phyloP scores from a whole-genome alignment of 2,329 filamentous ascomycete genomes.

The Xylariaceae sp. region DNA sequence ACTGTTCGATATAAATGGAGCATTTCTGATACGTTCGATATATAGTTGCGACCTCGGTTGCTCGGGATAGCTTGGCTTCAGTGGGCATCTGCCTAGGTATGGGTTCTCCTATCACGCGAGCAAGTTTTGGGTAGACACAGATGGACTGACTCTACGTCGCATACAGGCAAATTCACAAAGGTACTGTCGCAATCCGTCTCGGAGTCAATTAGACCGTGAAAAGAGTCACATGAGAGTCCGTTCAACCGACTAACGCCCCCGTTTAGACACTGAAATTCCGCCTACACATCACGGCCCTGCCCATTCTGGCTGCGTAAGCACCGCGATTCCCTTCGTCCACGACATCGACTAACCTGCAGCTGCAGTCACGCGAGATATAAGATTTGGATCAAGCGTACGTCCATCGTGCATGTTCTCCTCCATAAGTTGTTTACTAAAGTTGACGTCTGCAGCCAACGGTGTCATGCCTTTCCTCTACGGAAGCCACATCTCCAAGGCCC shows the following conservation, averaged over 20 bases:
- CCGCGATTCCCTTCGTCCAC: background rate
- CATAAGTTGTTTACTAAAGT: conserved; percentile 8
- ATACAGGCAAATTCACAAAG: conserved; percentile 86
- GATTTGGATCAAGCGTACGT: conserved; percentile 78
- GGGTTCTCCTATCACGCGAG: conserved; percentile 9
- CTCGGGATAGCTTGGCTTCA: conserved; percentile 74
- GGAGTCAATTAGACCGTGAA: background rate
- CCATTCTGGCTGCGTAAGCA: conserved; percentile 68
- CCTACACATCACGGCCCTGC: conserved; percentile 82
- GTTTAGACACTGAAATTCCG: conserved; percentile 77
- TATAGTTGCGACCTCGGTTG: conserved; percentile 70
- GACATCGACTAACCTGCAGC: conserved; percentile 56
- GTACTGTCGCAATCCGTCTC: conserved; percentile 1
- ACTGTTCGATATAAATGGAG: background rate
- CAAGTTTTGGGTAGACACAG: background rate
- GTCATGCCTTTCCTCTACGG: conserved; percentile 98
- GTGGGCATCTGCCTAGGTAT: conserved; percentile 77
- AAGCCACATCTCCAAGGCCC: conserved; percentile 66
- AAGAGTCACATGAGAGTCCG: background rate
- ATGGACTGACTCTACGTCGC: conserved; percentile 2
- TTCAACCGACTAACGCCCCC: conserved; percentile 1
- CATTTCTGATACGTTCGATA: conserved; percentile 1
- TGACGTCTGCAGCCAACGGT: conserved; percentile 55
- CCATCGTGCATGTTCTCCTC: background rate
- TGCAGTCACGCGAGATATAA: conserved; percentile 90